phyloP scores from a whole-genome alignment of 2,329 filamentous ascomycete species.

The Knufia fluminis region DNA sequence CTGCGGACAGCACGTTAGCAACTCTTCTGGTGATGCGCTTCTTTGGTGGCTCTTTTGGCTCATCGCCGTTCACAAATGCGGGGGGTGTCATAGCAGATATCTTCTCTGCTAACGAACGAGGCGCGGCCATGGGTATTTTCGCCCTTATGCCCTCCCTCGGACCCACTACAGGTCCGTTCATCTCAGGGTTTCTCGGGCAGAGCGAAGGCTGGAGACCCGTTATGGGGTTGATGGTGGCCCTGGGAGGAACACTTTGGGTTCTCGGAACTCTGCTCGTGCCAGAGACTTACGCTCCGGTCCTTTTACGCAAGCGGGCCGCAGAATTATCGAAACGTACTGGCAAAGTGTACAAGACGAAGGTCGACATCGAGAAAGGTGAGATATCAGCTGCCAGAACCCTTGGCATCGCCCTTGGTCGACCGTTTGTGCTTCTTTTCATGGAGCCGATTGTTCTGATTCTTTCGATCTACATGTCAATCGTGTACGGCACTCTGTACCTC shows the following conservation, averaged over 20 bases:
- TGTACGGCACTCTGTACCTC: conserved; percentile 48
- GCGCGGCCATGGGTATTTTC: conserved; percentile 54
- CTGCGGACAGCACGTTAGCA: conserved; percentile 48
- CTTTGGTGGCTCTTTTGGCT: conserved; percentile 54
- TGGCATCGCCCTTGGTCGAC: conserved; percentile 50
- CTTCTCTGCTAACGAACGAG: conserved; percentile 46
- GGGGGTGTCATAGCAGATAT: conserved; percentile 55
- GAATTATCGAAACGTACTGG: conserved; percentile 45
- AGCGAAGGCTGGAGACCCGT: conserved; percentile 62
- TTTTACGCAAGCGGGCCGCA: conserved; percentile 44
- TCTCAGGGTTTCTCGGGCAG: conserved; percentile 57
- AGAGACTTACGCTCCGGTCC: conserved; percentile 52
- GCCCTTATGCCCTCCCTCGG: conserved; percentile 60
- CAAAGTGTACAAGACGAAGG: conserved; percentile 47
- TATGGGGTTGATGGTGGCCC: conserved; percentile 52
- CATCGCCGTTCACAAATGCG: conserved; percentile 53
- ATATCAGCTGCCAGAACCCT: conserved; percentile 43
- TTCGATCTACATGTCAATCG: conserved; percentile 47
- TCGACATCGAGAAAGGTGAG: conserved; percentile 38
- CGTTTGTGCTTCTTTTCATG: conserved; percentile 59
- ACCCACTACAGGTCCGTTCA: conserved; percentile 55
- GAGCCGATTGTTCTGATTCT: conserved; percentile 61
- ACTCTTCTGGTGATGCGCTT: conserved; percentile 59
- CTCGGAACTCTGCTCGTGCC: conserved; percentile 43
- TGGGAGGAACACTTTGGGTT: conserved; percentile 54